Evolutionary conservation across 352 stramenopile genomes (phyloP).

Genomic region (Phytophthora cactorum): DNA sequence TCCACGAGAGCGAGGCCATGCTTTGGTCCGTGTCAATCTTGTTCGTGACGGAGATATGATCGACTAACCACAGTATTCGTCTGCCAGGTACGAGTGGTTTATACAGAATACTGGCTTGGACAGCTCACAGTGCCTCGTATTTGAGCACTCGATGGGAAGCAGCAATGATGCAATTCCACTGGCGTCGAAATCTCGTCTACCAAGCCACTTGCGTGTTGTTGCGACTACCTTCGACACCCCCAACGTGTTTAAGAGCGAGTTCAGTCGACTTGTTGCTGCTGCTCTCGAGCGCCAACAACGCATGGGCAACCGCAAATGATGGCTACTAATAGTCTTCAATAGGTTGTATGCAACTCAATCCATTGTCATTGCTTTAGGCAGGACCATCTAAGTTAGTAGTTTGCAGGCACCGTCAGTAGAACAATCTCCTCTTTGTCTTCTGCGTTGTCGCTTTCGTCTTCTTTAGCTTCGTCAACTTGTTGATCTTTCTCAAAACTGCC

Average conservation of each 20-base stretch:
- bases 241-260: conserved; percentile 76
- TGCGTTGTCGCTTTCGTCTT: conserved; percentile 1
- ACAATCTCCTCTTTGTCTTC: conserved; percentile 3
- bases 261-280: conserved; percentile 57
- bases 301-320: too few species aligned
- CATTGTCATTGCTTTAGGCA: too few species aligned
- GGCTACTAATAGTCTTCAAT: background rate
- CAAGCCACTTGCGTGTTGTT: conserved; percentile 47
- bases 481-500: conserved; percentile 13
- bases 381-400: background rate
- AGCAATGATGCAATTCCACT: conserved; percentile 33
- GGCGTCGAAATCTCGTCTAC: conserved; percentile 52
- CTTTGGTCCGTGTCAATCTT: conserved; percentile 68
- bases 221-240: conserved; percentile 68
- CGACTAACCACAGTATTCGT: conserved; percentile 2
- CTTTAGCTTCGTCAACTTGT: conserved; percentile 4
- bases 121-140: conserved; percentile 74
- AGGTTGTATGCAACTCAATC: background rate
- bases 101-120: conserved; percentile 79
- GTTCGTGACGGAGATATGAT: background rate
- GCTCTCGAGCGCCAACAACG: too few species aligned
- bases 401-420: conserved; percentile 6
- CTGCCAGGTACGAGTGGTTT: conserved; percentile 85
- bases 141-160: conserved; percentile 67
- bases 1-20: conserved; percentile 89